Conservation (phyloP, 2,329 filamentous ascomycete genomes). For the Dichotomopilus funicola region DNA sequence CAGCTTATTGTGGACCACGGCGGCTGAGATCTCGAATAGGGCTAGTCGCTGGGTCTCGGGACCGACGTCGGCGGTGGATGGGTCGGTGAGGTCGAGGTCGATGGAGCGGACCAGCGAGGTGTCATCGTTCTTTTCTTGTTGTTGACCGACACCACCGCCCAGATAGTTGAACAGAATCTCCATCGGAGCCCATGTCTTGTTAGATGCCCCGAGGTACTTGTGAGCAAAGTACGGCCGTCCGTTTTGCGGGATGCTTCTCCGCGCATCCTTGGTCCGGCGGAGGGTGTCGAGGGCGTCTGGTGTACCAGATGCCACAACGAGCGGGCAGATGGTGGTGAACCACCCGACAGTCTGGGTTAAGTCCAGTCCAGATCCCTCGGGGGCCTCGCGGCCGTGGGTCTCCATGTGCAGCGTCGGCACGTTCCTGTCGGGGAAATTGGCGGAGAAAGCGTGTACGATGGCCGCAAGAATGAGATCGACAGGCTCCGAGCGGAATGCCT, state of each 20-base stretch:
- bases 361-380: conserved; percentile 13
- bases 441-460: conserved; percentile 17
- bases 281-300: conserved; percentile 12
- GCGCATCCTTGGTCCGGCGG: conserved; percentile 17
- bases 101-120: not conserved
- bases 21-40: conserved; percentile 22
- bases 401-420: conserved; percentile 18
- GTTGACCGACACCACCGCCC: conserved; percentile 15
- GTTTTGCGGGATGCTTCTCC: conserved; percentile 18
- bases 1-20: conserved; percentile 17
- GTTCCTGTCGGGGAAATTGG: conserved; percentile 15
- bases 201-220: conserved; percentile 11
- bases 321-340: conserved; percentile 21
- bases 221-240: conserved; percentile 19
- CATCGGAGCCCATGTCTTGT: conserved; percentile 13
- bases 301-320: conserved; percentile 10
- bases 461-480: conserved; percentile 20
- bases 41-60: conserved; percentile 19
- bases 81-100: not conserved
- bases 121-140: not conserved
- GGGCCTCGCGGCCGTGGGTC: conserved; percentile 19
- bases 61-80: conserved; percentile 17
- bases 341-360: conserved; percentile 20
- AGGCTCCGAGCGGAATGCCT: conserved; percentile 19
- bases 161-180: conserved; percentile 24